Evolutionary conservation across 495 filamentous ascomycete genomes (phyloP).

Genomic region (Margaritispora aquatica): DNA sequence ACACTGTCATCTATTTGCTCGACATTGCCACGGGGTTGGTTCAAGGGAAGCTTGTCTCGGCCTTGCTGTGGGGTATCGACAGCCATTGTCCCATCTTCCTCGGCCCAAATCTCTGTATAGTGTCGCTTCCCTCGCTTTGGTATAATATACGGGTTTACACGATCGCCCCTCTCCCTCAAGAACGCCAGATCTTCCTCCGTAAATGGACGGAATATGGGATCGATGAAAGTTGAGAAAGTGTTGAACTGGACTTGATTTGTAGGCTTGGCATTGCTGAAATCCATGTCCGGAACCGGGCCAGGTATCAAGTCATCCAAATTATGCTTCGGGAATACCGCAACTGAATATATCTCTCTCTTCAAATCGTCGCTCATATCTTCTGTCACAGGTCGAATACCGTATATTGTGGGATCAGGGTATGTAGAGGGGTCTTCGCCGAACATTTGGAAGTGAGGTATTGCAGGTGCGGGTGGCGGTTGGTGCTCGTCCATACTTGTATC

Average conservation of each 20-base stretch:
- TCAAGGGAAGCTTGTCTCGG: conserved; percentile 62
- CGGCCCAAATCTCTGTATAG: conserved; percentile 87
- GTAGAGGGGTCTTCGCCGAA: conserved; percentile 90
- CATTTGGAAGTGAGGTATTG: conserved; percentile 62
- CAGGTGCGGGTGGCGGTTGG: conserved; percentile 71
- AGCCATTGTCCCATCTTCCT: conserved; percentile 77
- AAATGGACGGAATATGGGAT: conserved; percentile 84
- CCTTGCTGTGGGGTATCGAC: conserved; percentile 52
- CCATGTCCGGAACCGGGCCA: conserved; percentile 82
- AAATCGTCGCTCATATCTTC: conserved; percentile 74
- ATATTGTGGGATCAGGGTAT: conserved; percentile 89
- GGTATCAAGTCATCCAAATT: conserved; percentile 81
- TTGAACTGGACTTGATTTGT: conserved; percentile 86
- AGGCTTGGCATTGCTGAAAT: conserved; percentile 92
- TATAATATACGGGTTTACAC: conserved; percentile 74
- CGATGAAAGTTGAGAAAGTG: conserved; percentile 81
- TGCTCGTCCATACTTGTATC: conserved; percentile 60
- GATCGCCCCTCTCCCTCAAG: conserved; percentile 82
- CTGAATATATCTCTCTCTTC: conserved; percentile 78
- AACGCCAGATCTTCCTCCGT: conserved; percentile 95
- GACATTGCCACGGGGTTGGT: conserved; percentile 76
- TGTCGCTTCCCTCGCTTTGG: conserved; percentile 77
- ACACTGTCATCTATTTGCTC: conserved; percentile 80
- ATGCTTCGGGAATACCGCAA: conserved; percentile 70
- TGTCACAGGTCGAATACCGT: conserved; percentile 75